Conservation (phyloP, 352 stramenopile species). For the Aphanomyces euteiches region DNA sequence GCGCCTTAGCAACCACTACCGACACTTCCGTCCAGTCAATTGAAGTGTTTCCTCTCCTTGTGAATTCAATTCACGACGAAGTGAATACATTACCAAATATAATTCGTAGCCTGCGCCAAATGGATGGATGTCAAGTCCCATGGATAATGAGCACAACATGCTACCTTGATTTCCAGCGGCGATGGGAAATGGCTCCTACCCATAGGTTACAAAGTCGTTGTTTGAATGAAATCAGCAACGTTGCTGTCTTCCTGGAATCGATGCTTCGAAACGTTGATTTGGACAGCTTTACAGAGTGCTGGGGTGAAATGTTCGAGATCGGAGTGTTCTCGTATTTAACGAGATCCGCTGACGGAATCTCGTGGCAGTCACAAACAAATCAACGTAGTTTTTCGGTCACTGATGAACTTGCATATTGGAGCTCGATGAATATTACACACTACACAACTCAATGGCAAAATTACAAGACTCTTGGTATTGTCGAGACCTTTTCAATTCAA, state of each 20-base stretch:
- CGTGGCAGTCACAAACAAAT: neutral
- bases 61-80: conserved; percentile 11
- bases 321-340: conserved; percentile 8
- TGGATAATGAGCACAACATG: conserved; percentile 16
- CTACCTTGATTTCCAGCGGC: conserved; percentile 26
- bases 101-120: conserved; percentile 10
- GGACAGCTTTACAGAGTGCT: neutral
- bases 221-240: conserved; percentile 1
- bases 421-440: neutral
- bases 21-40: neutral
- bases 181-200: conserved; percentile 21
- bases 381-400: neutral
- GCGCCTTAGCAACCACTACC: neutral
- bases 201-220: neutral
- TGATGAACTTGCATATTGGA: conserved; percentile 24
- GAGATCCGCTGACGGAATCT: neutral
- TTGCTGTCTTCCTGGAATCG: conserved; percentile 18
- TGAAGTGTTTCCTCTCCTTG: neutral
- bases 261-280: conserved; percentile 11
- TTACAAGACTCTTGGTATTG: conserved; percentile 16
- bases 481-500: conserved; percentile 16
- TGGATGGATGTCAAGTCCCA: conserved; percentile 20
- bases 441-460: conserved; percentile 30
- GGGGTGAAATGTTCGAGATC: neutral
- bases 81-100: conserved; percentile 20